These are phyloP conservation scores for Bryoglossum gracile DNA, from an alignment of 495 filamentous ascomycete genomes.

Conservation along the genomic window DNA sequence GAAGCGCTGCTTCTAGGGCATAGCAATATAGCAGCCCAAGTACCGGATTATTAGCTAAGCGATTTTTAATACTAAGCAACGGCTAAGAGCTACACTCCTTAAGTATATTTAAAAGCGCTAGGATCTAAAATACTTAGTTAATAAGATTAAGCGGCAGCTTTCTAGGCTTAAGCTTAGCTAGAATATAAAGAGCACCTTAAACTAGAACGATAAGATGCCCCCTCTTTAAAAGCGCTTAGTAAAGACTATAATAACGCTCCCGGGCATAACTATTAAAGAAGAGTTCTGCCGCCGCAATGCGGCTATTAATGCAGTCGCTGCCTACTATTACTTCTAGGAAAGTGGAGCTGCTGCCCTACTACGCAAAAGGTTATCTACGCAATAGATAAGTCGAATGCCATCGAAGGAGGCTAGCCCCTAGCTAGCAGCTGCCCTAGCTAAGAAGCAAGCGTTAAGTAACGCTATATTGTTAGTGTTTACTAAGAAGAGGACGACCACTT, in stretches of 20 bases:
- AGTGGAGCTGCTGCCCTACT: constrained; percentile 24
- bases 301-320: constrained; percentile 30
- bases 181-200: constrained; percentile 20
- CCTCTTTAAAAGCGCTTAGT: constrained; percentile 27
- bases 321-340: constrained; percentile 31
- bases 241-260: constrained; percentile 30
- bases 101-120: constrained; percentile 24
- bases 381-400: constrained; percentile 11
- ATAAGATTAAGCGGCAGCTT: constrained; percentile 27
- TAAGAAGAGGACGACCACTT: constrained; percentile 32
- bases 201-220: constrained; percentile 17
- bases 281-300: constrained; percentile 29
- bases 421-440: constrained; percentile 18
- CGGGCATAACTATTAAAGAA: constrained; percentile 28
- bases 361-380: constrained; percentile 23
- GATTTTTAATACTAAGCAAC: no score
- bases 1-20: no score
- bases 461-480: no score
- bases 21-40: no score
- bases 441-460: constrained; percentile 26
- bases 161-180: constrained; percentile 23
- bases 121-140: constrained; percentile 27
- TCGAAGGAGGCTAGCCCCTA: constrained; percentile 17
- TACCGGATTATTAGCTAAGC: no score
- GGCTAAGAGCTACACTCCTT: no score